A percentile compares a stretch with the other conserved stretches of the same genome.
These are phyloP conservation scores for Pseudogymnoascus sp. DNA, from an alignment of 2,329 filamentous ascomycete species.

Conservation along the genomic window DNA sequence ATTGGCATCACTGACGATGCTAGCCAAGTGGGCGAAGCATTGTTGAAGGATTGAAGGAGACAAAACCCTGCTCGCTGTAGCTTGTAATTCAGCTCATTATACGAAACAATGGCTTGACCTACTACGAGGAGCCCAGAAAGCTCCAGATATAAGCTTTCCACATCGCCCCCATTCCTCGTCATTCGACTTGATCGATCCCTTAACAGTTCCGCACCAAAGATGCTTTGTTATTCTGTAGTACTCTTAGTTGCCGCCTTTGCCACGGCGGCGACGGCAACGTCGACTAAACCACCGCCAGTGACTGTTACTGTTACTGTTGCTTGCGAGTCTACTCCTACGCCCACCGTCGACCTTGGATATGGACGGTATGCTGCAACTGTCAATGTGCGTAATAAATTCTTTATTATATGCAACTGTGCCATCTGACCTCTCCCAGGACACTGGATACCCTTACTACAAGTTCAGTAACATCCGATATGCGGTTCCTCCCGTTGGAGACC, in stretches of 20 bases:
- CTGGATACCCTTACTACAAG: slow-evolving; percentile 25
- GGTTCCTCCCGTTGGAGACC: slow-evolving; percentile 32
- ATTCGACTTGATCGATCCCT: background rate
- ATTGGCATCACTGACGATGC: background rate
- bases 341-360: background rate
- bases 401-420: background rate
- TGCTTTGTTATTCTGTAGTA: background rate
- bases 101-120: background rate
- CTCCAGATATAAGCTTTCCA: background rate
- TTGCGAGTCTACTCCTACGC: background rate
- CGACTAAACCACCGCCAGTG: background rate
- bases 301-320: background rate
- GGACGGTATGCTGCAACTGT: background rate
- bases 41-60: background rate
- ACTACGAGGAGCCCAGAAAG: background rate
- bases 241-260: background rate
- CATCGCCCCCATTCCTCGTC: background rate
- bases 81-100: background rate
- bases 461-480: slow-evolving; percentile 39
- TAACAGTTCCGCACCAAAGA: background rate
- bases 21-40: background rate
- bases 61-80: background rate
- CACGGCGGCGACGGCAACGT: background rate
- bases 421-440: background rate
- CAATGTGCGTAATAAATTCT: background rate